These are phyloP conservation scores for Cyathus striatus DNA, from an alignment of 768 basidiomycete genomes.

Conservation along the genomic window DNA sequence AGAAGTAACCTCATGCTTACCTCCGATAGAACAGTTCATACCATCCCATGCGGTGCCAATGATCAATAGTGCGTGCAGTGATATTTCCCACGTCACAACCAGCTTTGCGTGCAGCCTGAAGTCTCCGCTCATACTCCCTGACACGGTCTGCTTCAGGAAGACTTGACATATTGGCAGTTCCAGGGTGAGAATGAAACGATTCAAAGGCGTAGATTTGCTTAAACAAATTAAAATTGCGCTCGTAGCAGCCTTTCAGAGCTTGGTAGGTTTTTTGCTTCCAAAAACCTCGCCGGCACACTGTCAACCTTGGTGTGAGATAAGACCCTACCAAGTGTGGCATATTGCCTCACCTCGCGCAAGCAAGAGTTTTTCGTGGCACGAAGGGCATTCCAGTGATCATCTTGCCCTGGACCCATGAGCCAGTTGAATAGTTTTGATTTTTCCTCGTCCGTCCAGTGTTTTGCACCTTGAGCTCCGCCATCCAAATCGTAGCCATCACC, in stretches of 20 bases:
- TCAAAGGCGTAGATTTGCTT: conserved; percentile 79
- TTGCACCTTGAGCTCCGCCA: conserved; percentile 55
- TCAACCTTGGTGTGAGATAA: conserved; percentile 6
- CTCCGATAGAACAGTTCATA: conserved; percentile 68
- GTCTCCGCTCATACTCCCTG: conserved; percentile 66
- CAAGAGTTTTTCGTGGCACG: conserved; percentile 80
- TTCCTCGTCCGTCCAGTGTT: conserved; percentile 84
- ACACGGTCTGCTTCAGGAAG: conserved; percentile 60
- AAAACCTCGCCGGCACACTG: conserved; percentile 73
- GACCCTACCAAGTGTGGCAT: conserved; percentile 2
- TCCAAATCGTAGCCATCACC: conserved; percentile 39
- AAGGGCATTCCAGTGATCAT: conserved; percentile 76
- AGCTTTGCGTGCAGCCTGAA: conserved; percentile 59
- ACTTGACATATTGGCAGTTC: conserved; percentile 28
- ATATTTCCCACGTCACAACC: conserved; percentile 72
- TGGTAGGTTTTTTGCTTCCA: conserved; percentile 77
- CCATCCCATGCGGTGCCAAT: conserved; percentile 78
- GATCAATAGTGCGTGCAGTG: conserved; percentile 68
- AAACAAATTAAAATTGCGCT: conserved; percentile 81
- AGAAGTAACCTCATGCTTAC: conserved; percentile 27
- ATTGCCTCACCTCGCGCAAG: conserved; percentile 58
- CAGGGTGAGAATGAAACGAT: conserved; percentile 35
- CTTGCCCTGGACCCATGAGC: conserved; percentile 68
- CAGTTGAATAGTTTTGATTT: conserved; percentile 74
- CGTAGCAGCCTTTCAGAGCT: conserved; percentile 80